Conservation (phyloP, 176 grass and related monocot genomes). For the Avena insularis region DNA sequence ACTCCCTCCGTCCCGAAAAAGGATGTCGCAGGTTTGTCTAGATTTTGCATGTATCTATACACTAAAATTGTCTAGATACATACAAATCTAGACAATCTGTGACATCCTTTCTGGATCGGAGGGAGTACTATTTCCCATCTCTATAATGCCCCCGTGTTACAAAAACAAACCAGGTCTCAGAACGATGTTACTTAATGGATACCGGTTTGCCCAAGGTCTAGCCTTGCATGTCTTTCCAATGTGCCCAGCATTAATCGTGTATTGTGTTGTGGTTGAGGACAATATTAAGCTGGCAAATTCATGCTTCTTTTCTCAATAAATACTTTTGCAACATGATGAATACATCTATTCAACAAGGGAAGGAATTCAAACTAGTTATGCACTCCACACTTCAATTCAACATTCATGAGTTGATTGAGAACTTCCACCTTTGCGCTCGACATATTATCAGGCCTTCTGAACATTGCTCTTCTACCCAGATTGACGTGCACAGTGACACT, state of each 20-base stretch:
- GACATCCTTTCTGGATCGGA: too few relatives aligned
- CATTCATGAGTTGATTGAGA: constrained; percentile 4
- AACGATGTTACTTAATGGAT: not conserved
- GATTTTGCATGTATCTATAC: too few relatives aligned
- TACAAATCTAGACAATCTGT: too few relatives aligned
- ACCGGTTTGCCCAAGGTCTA: not conserved
- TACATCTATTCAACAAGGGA: not conserved
- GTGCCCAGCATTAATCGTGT: not conserved
- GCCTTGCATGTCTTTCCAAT: not conserved
- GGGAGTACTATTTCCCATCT: not conserved
- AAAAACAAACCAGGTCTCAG: not conserved
- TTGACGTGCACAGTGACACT: constrained; percentile 68
- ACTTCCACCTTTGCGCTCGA: constrained; percentile 58
- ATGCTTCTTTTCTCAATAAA: constrained; percentile 2
- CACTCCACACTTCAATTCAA: constrained; percentile 17
- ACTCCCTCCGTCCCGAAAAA: too few relatives aligned
- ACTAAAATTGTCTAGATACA: too few relatives aligned
- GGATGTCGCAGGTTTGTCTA: too few relatives aligned
- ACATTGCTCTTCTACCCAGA: constrained; percentile 61
- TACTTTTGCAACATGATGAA: not conserved
- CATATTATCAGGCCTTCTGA: constrained; percentile 51
- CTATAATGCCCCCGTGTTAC: not conserved
- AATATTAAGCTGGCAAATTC: not conserved
- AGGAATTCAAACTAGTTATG: not conserved
- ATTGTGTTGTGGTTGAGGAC: not conserved